Evolutionary conservation across 495 filamentous ascomycete genomes (phyloP), one percentile per base, ranked within the genome.

Genomic region (Barbatosphaeria neglecta): DNA sequence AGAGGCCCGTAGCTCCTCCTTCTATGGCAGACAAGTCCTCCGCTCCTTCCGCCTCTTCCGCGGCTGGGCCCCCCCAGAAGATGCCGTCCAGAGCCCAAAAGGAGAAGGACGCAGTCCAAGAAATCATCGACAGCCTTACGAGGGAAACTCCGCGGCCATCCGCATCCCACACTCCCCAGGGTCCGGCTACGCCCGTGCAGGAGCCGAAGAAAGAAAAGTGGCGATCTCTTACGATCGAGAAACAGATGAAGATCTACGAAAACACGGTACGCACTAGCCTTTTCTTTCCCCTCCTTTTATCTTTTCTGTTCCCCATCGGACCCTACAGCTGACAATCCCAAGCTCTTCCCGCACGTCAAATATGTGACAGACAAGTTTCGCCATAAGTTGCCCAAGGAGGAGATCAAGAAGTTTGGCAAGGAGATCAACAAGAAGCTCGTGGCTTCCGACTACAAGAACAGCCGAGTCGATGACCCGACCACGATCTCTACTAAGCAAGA

Each of bases 161-260:
- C 9, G 68, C 70, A 42, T 75, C 72, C 31, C 73, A 77, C 43
- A 86, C 78, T 0, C 82, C 83, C 1, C 81, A 83, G 48, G 75
- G 80, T 44, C 77, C 78, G 47, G 74, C 68, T 20, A 76, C 76
- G 11, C 64, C 68, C 9, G 72, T 72, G 5, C 76, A 80, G 37
- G 78, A 83, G 46, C 76, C 76, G 43, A 84, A 81, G 58, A 77
- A 78, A 48, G 86, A 92, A 46, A 90, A 86, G 62, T 97, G 90
- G 90, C 75, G 79, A 52, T 81, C 74, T 55, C 75, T 82, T 46
- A 71, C 81, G 16, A 68, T 86, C 50, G 87, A 95, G 45, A 95
- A 95, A 63, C 83, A 88, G 61, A 90, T 86, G 75, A 93, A 87
- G 65, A 69, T 93, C 3, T 96, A 95, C 52, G 88, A 94, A 60